phyloP scores from a whole-genome alignment of 176 grass and related monocot species.

The Dendrocalamus sinicus region DNA sequence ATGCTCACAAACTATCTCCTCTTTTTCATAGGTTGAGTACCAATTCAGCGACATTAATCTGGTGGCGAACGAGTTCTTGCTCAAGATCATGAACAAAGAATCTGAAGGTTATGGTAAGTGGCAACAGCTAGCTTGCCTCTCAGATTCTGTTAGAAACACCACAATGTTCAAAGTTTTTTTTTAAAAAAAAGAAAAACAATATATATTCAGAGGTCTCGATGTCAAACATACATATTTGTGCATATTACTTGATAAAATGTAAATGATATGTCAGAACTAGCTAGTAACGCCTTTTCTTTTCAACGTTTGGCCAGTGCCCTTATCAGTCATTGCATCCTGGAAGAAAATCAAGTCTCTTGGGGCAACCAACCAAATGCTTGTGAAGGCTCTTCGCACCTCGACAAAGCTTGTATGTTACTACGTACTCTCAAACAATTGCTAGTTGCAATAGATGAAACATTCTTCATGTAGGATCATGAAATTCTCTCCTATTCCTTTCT shows the following conservation, averaged over 20 bases:
- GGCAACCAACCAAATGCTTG: slow-evolving; percentile 67
- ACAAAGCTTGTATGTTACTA: slow-evolving; percentile 57
- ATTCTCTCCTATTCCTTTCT: background rate
- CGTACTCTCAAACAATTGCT: background rate
- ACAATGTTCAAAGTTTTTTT: background rate
- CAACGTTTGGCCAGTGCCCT: slow-evolving; percentile 44
- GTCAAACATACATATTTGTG: background rate
- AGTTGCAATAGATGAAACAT: background rate
- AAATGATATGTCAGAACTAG: background rate
- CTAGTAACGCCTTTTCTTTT: background rate
- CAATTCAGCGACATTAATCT: slow-evolving; percentile 85
- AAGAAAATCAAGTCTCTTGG: slow-evolving; percentile 83
- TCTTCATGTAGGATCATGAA: background rate
- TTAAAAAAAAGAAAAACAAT: background rate
- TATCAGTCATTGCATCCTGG: slow-evolving; percentile 81
- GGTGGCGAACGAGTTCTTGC: slow-evolving; percentile 74
- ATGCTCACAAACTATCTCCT: background rate
- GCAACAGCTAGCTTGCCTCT: background rate
- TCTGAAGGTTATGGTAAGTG: slow-evolving; percentile 67
- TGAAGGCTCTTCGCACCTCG: slow-evolving; percentile 80
- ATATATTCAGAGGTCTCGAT: background rate
- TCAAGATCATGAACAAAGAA: slow-evolving; percentile 90
- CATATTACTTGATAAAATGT: background rate
- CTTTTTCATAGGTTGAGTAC: slow-evolving; percentile 60
- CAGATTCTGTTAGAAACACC: background rate